These are phyloP conservation scores for Podosphaera fusca DNA, from an alignment of 2,329 filamentous ascomycete species.

Conservation along the genomic window DNA sequence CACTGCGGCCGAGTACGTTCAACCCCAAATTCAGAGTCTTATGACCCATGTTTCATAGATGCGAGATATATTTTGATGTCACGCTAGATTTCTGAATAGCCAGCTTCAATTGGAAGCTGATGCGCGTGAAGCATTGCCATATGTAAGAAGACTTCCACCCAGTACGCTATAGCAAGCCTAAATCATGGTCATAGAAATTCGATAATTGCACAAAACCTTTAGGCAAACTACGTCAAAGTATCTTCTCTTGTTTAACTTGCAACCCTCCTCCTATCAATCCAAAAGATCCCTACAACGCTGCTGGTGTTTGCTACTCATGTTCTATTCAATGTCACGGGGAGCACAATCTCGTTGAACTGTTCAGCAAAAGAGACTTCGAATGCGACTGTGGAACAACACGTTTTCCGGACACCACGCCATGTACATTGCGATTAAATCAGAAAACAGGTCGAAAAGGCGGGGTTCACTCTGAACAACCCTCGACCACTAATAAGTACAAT, in stretches of 20 bases:
- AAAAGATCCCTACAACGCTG: constrained; percentile 41
- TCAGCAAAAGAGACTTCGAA: constrained; percentile 82
- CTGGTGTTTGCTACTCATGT: constrained; percentile 88
- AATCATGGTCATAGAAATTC: constrained; percentile 42
- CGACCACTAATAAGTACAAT: constrained; percentile 66
- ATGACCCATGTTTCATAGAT: neutral
- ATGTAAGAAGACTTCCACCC: constrained; percentile 30
- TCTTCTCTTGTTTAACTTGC: constrained; percentile 88
- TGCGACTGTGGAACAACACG: constrained; percentile 90
- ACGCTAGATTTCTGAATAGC: constrained; percentile 53
- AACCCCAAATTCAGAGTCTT: neutral
- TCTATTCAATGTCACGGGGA: constrained; percentile 93
- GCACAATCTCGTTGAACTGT: constrained; percentile 84
- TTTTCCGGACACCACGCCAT: constrained; percentile 41
- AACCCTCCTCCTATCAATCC: constrained; percentile 49
- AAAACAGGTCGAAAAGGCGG: constrained; percentile 52
- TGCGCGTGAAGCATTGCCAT: constrained; percentile 82
- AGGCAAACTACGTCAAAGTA: constrained; percentile 62
- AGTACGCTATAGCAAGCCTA: neutral
- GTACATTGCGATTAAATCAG: constrained; percentile 49
- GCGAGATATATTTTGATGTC: neutral
- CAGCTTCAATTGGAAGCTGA: constrained; percentile 86
- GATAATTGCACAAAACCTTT: constrained; percentile 81
- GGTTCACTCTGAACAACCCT: constrained; percentile 53
- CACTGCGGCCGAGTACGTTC: constrained; percentile 22